Evolutionary conservation across 768 basidiomycete species (phyloP).

Genomic region (Lactarius trivialis): DNA sequence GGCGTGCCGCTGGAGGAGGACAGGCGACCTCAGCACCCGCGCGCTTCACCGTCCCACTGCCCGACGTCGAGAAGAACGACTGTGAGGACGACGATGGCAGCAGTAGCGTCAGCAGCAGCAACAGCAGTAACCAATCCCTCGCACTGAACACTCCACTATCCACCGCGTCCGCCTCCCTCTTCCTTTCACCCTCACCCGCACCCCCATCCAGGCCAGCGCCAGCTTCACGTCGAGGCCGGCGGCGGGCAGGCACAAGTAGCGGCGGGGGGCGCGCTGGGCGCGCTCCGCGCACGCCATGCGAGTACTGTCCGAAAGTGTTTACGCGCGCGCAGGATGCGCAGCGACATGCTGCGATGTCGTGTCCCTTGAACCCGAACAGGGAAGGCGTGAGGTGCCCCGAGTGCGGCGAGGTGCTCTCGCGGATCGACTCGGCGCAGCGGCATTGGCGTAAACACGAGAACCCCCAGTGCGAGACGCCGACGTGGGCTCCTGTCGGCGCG

Average conservation of each 20-base stretch:
- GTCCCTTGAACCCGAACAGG: background rate
- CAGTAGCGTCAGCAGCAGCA: background rate
- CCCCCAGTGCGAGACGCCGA: background rate
- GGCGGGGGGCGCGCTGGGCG: background rate
- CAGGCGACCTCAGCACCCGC: constrained; percentile 1
- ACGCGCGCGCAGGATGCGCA: constrained; percentile 17
- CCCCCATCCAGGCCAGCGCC: background rate
- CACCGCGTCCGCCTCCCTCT: too few species aligned
- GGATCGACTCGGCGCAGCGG: constrained; percentile 15
- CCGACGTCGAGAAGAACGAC: background rate
- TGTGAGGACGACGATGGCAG: background rate
- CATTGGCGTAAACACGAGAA: constrained; percentile 19
- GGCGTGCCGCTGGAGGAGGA: background rate
- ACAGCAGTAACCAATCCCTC: background rate
- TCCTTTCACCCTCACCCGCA: background rate
- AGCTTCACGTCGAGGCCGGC: background rate
- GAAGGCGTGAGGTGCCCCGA: constrained; percentile 7
- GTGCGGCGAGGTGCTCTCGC: constrained; percentile 10
- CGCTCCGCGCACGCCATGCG: background rate
- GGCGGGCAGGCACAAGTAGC: background rate
- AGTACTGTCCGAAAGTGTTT: constrained; percentile 6
- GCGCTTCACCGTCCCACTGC: background rate
- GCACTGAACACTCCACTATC: background rate
- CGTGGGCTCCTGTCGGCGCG: background rate
- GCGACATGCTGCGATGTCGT: constrained; percentile 6